Evolutionary conservation across 768 basidiomycete species (phyloP).

Genomic region (Serendipita sp.): DNA sequence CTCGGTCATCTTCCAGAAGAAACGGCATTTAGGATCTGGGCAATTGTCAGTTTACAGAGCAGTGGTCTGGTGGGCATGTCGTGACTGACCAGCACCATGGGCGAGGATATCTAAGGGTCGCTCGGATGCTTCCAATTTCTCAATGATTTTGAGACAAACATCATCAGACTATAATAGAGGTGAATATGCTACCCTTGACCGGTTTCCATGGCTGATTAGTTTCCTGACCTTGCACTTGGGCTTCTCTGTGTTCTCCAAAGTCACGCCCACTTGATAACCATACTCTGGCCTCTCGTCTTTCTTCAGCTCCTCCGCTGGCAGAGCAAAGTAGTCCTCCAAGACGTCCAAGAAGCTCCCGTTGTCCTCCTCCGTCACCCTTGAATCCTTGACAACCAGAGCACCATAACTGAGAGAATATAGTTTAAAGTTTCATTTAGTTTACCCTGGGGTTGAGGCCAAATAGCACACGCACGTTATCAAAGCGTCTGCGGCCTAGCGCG

Average conservation of each 20-base stretch:
- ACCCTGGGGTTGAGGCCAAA: background rate
- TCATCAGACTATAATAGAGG: constrained; percentile 27
- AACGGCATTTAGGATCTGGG: constrained; percentile 90
- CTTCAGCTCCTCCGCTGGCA: constrained; percentile 41
- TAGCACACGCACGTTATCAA: constrained; percentile 30
- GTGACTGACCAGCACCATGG: constrained; percentile 9
- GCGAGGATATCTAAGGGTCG: constrained; percentile 54
- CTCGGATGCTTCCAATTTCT: constrained; percentile 55
- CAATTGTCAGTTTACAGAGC: constrained; percentile 32
- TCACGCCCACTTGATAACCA: constrained; percentile 85
- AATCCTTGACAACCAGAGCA: constrained; percentile 73
- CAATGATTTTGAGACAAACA: constrained; percentile 68
- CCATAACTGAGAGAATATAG: constrained; percentile 34
- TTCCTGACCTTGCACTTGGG: constrained; percentile 53
- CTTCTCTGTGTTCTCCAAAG: constrained; percentile 92
- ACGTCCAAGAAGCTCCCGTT: constrained; percentile 75
- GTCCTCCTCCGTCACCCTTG: constrained; percentile 65
- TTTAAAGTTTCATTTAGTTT: background rate
- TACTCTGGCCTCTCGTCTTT: constrained; percentile 73
- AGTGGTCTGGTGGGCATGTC: constrained; percentile 18
- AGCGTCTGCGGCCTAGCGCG: constrained; percentile 57
- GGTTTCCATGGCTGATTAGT: background rate
- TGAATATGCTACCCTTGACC: background rate
- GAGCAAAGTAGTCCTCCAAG: constrained; percentile 85
- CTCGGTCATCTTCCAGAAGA: constrained; percentile 77